Base-by-base conservation (phyloP, 257 asterid species). In the Paulownia fortunei region DNA sequence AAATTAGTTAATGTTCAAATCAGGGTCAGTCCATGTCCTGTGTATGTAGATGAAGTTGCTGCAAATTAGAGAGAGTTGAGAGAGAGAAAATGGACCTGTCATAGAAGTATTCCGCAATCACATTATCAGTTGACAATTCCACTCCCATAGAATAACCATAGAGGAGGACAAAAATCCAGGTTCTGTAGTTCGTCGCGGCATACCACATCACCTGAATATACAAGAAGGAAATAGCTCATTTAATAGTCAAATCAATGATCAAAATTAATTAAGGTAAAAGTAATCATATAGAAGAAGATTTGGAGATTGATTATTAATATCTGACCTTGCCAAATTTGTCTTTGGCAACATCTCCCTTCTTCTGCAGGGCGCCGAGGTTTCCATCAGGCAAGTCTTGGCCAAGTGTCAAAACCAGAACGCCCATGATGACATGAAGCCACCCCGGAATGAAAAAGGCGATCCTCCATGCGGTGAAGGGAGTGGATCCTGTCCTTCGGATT, bases 61-160 rank as follows among this genome's bases (percentile, higher is more conserved):
- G 23, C 3, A 6, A 10, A 21, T 56, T 56, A 56, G 1, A 9
- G 11, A 3, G n/a, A 0, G 12, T 1, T 21, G 7, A 58, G n/a
- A 26, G 61, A 21, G 30, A 21, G 62, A 55, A 21, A 55, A 16
- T 51, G 2, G 0, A 88, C 91, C 87, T 79, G 76, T 89, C 92
- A n/a, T 69, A 87, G 74, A 89, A 89, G 82, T 89, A 91, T 30
- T 87, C 97, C 0, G 97, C 91, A 7, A 87, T 76, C 9, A 91
- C 92, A 42, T 91, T 91, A 67, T 89, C 91, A 0, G 89, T 89
- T 0, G 92, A 80, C 42, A 91, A 41, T 59, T 91, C 92, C 6
- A 91, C 94, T 16, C 96, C 96, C 94, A 89, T 89, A 2, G 96
- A 91, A 39, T 86, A 91, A 10, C 96, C 96, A 11, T 91, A 91